Evolutionary conservation across 805 yeast species (phyloP), one percentile per base, ranked within the genome.

Genomic region (Candida oleophila): DNA sequence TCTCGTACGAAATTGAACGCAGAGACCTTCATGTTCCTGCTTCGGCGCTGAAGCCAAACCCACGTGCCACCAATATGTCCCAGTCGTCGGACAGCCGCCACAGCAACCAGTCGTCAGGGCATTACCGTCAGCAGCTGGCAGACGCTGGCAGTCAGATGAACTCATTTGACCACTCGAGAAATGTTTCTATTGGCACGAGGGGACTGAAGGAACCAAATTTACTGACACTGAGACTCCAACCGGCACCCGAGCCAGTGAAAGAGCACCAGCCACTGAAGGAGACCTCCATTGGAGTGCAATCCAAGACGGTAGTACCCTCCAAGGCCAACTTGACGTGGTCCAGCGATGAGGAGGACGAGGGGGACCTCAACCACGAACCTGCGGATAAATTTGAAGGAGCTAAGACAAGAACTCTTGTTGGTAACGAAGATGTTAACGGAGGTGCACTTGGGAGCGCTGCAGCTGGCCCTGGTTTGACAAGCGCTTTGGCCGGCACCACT

Each of bases 261-360:
- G 5, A 22, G n/a, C n/a, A 14, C 8, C 22, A 15, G 25, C 38
- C n/a, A 3, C 22, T 16, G 22, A 16, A 16, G 7, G 25, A 38
- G 25, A 21, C 47, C 2, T 18, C 67, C 22, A 65, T 71, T 22
- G 77, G 83, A 1, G 62, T 81, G 14, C 88, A 82, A 51, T 64
- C 86, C 11, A 78, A 87, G 4, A 81, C 85, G 3, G 84, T 92
- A 3, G 81, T 87, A n/a, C 97, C 97, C 0, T 78, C 85, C 22
- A 89, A 87, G 62, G 88, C 96, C 0, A 81, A 85, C 38, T 74
- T 92, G 61, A 83, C 91, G 3, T 94, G 96, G 90, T 85, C 92
- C 14, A 85, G 90, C 45, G 96, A 86, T 53, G 96, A 86, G 50
- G 94, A 85, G 41, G 88, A 80, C 1, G 76, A 64, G 7, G 40